These are phyloP conservation scores for Termitomyces sp. DNA, from an alignment of 1,284 basidiomycete species.

Conservation along the genomic window DNA sequence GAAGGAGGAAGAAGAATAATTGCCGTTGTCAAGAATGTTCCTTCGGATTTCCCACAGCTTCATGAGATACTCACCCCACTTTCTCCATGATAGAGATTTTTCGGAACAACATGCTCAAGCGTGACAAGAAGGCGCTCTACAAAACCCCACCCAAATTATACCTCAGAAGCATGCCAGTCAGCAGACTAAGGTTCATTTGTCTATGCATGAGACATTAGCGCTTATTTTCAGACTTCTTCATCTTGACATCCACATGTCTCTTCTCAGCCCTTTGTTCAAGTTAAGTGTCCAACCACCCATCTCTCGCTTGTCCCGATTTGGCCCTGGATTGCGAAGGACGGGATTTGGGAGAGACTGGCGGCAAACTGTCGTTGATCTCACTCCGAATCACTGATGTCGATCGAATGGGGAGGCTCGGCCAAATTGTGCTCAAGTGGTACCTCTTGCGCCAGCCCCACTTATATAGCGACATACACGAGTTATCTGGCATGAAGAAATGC, in stretches of 20 bases:
- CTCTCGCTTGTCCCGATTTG: neutral
- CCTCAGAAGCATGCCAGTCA: too few relatives aligned
- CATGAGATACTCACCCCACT: too few relatives aligned
- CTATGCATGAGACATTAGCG: too few relatives aligned
- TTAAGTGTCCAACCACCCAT: neutral
- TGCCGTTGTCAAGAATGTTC: too few relatives aligned
- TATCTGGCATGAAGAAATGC: constrained; percentile 11
- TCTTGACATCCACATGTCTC: neutral
- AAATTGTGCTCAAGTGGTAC: neutral
- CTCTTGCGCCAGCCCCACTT: neutral
- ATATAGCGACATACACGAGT: constrained; percentile 12
- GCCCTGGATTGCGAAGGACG: constrained; percentile 12
- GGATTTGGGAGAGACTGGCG: neutral
- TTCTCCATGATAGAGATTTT: too few relatives aligned
- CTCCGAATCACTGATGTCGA: constrained; percentile 1
- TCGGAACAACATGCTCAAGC: too few relatives aligned
- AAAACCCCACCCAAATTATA: too few relatives aligned
- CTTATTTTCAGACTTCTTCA: too few relatives aligned
- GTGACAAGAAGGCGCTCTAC: too few relatives aligned
- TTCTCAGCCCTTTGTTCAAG: neutral
- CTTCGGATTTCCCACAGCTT: too few relatives aligned
- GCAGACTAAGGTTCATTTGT: too few relatives aligned
- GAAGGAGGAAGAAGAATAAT: too few relatives aligned
- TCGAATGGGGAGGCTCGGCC: constrained; percentile 8
- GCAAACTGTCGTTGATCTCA: constrained; percentile 9